Evolutionary conservation across 352 stramenopile species (phyloP).

Genomic region (Pythium periplocum): DNA sequence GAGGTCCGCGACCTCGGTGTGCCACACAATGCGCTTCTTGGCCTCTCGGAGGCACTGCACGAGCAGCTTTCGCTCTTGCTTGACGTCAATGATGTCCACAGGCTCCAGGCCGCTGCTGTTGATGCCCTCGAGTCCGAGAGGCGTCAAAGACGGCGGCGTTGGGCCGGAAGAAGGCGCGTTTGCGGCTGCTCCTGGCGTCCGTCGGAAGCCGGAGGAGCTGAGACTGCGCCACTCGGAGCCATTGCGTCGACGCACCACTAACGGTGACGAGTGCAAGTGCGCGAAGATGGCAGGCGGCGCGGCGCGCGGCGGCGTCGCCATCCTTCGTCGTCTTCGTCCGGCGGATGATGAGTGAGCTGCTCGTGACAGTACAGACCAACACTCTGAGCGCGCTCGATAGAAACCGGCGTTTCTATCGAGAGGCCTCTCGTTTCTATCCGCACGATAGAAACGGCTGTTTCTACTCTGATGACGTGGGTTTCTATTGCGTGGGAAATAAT

Average conservation of each 20-base stretch:
- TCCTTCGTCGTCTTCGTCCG: neutral
- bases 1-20: conserved; percentile 72
- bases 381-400: too few relatives aligned
- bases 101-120: conserved; percentile 48
- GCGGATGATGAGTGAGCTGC: too few relatives aligned
- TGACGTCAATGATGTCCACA: conserved; percentile 84
- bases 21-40: conserved; percentile 61
- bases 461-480: too few relatives aligned
- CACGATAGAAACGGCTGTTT: too few relatives aligned
- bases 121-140: conserved; percentile 7
- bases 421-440: too few relatives aligned
- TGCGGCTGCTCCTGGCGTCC: too few relatives aligned
- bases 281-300: conserved; percentile 51
- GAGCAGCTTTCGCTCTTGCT: conserved; percentile 68
- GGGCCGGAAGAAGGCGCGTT: neutral
- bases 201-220: conserved; percentile 5
- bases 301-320: too few relatives aligned
- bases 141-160: conserved; percentile 1
- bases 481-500: too few relatives aligned
- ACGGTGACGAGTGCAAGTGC: conserved; percentile 79
- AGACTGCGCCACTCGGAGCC: conserved; percentile 61
- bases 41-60: conserved; percentile 67
- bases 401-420: too few relatives aligned
- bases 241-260: conserved; percentile 61
- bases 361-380: too few relatives aligned